A percentile compares a stretch with the other conserved stretches of the same genome.
phyloP scores from a whole-genome alignment of 305 asterid genomes.

The Solanum aculeatissimum region DNA sequence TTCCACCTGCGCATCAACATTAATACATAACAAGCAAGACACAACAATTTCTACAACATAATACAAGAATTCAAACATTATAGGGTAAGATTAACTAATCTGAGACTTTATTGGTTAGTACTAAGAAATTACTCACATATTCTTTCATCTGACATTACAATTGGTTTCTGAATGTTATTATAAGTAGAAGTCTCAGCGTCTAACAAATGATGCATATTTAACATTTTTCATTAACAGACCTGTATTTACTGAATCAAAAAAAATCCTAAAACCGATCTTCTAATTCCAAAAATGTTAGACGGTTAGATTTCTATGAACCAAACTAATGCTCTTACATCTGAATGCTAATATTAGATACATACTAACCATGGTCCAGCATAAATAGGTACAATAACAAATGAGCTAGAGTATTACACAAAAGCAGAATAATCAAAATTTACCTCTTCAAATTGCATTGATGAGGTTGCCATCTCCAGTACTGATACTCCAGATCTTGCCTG shows the following conservation, averaged over 20 bases:
- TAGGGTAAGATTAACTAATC: background rate
- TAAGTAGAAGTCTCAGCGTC: background rate
- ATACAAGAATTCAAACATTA: background rate
- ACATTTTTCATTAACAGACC: background rate
- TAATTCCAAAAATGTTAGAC: too few species aligned
- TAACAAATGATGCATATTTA: background rate
- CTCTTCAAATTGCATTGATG: constrained; percentile 67
- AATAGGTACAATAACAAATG: background rate
- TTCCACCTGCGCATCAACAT: constrained; percentile 52
- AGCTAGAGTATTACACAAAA: background rate
- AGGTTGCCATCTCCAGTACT: constrained; percentile 90
- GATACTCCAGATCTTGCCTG: constrained; percentile 56
- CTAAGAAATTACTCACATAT: background rate
- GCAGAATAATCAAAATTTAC: constrained; percentile 11
- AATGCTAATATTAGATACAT: background rate
- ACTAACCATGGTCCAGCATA: background rate
- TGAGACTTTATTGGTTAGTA: background rate
- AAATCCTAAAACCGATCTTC: too few species aligned
- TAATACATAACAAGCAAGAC: background rate
- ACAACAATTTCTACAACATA: background rate
- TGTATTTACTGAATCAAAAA: background rate
- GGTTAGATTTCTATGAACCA: background rate
- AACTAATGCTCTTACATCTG: background rate
- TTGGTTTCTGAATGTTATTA: background rate
- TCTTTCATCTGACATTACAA: background rate